Base-by-base conservation (phyloP, 306 rosid genomes). In the Chamaecrista fasciculata region DNA sequence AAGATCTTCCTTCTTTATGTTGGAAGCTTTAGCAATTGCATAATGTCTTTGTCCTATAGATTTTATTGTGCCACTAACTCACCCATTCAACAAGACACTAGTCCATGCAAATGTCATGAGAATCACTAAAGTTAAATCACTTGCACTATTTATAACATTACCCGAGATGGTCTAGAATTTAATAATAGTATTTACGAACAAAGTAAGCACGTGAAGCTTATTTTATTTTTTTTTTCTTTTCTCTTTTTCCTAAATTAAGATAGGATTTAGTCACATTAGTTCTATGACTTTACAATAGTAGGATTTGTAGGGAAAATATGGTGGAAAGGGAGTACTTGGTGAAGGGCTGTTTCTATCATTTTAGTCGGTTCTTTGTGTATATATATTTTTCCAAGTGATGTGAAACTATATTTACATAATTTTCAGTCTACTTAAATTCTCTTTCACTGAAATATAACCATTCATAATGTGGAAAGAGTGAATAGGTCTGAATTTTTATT, bases 91-190 rank as follows among this genome's bases (percentile, higher is more conserved):
- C 40, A 33, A 61, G 62, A 34, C n/a, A 33, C 28, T 67, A 43
- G 16, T 39, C n/a, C 37, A 21, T 16, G 19, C 46, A 15, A 29
- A 48, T 59, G 44, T 73, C 39, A 51, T 11, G 64, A n/a, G n/a
- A n/a, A n/a, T n/a, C n/a, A n/a, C 43, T 14, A 21, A 49, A 69
- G 63, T 46, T 20, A 79, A 67, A 12, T 34, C 33, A 37, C 40
- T 58, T 36, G 44, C 52, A 36, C 31, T 14, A 63, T 69, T 67
- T 26, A 29, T 34, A 71, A 31, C 55, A 42, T 42, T 25, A 52
- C 20, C 24, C 23, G 44, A 23, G 29, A 59, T 21, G 39, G 19
- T 40, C 4, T 40, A 2, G 39, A 34, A 3, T 4, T 36, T 36
- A 18, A 33, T 8, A 16, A 10, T 37, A 29, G 4, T 18, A 10